phyloP scores from a whole-genome alignment of 306 rosid species.

The Begonia loranthoides region DNA sequence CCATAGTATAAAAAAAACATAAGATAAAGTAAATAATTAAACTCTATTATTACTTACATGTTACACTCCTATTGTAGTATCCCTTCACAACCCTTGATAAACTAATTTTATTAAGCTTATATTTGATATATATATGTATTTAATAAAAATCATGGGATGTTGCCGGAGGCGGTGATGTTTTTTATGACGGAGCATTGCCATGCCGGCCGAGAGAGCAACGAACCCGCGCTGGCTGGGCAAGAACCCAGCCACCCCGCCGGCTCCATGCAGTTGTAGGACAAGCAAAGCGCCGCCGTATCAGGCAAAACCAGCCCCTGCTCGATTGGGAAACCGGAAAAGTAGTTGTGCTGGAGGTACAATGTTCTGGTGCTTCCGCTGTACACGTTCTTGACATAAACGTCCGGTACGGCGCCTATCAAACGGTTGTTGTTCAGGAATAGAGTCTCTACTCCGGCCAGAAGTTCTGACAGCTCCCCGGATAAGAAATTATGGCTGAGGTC shows the following conservation, averaged over 20 bases:
- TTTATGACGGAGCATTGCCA: constrained; percentile 38
- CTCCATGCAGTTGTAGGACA: constrained; percentile 59
- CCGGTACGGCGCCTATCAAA: constrained; percentile 38
- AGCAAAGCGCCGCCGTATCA: constrained; percentile 48
- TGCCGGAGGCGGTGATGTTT: constrained; percentile 6
- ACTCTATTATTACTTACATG: too few species aligned
- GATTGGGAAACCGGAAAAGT: constrained; percentile 25
- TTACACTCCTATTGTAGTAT: neutral
- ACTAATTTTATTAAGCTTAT: neutral
- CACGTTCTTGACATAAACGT: constrained; percentile 43
- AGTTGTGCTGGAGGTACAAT: constrained; percentile 62
- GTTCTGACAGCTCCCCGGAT: constrained; percentile 31
- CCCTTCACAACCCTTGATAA: neutral
- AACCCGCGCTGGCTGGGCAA: constrained; percentile 50
- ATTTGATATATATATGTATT: neutral
- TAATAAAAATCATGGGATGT: constrained; percentile 2
- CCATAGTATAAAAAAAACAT: too few species aligned
- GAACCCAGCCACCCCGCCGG: constrained; percentile 24
- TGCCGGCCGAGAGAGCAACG: constrained; percentile 31
- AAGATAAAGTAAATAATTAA: too few species aligned
- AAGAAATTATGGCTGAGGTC: constrained; percentile 59
- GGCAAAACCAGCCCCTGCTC: constrained; percentile 25
- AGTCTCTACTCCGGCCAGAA: constrained; percentile 44
- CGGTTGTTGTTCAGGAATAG: constrained; percentile 61
- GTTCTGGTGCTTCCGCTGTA: constrained; percentile 46